Conservation (phyloP, 2,329 filamentous ascomycete genomes). For the Scortechinia acanthostroma region DNA sequence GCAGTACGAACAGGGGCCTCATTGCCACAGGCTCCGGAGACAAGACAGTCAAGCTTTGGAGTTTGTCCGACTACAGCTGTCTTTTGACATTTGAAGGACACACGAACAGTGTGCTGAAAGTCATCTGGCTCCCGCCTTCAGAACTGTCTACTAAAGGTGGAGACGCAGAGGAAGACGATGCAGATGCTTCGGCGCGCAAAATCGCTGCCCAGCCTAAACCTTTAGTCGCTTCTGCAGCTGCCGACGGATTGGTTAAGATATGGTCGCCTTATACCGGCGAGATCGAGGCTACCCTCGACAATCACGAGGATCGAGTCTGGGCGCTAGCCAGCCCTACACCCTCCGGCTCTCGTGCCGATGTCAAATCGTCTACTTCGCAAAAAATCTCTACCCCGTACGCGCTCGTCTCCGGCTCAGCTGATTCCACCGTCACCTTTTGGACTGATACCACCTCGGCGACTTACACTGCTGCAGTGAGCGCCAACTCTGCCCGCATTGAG, state of each 20-base stretch:
- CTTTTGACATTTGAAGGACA: slow-evolving; percentile 69
- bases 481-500: slow-evolving; percentile 58
- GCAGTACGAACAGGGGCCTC: slow-evolving; percentile 50
- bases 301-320: slow-evolving; percentile 70
- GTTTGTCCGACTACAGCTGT: slow-evolving; percentile 65
- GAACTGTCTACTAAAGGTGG: background rate
- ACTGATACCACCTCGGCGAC: slow-evolving; percentile 61
- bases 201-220: slow-evolving; percentile 30
- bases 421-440: slow-evolving; percentile 70
- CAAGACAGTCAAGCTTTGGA: slow-evolving; percentile 70
- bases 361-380: background rate
- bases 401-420: slow-evolving; percentile 63
- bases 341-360: background rate
- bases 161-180: background rate
- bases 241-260: slow-evolving; percentile 67
- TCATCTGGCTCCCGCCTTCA: slow-evolving; percentile 46
- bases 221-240: slow-evolving; percentile 61
- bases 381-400: slow-evolving; percentile 25
- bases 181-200: slow-evolving; percentile 7
- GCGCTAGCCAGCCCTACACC: slow-evolving; percentile 39
- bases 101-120: slow-evolving; percentile 66
- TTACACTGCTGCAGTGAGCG: slow-evolving; percentile 47
- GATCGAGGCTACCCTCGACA: slow-evolving; percentile 62
- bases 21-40: slow-evolving; percentile 68
- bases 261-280: slow-evolving; percentile 65